These are phyloP conservation scores for Oidiodendron maius DNA, from an alignment of 495 filamentous ascomycete genomes.

Conservation along the genomic window DNA sequence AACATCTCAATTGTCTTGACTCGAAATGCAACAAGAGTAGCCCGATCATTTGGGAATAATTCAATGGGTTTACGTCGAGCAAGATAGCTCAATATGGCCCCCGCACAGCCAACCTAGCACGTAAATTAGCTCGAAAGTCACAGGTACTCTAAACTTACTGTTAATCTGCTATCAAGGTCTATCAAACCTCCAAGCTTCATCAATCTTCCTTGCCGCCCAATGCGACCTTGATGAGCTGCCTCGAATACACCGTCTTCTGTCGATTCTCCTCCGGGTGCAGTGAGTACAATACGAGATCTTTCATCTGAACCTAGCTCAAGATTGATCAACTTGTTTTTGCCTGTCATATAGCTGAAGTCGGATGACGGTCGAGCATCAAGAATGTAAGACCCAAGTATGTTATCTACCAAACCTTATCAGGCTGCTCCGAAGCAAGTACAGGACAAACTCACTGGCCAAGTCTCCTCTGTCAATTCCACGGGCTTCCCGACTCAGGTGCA, in stretches of 20 bases:
- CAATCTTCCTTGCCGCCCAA: constrained; percentile 54
- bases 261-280: constrained; percentile 48
- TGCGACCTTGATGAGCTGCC: background rate
- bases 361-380: constrained; percentile 64
- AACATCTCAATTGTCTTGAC: constrained; percentile 73
- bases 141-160: constrained; percentile 31
- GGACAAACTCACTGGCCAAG: constrained; percentile 22
- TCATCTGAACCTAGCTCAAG: constrained; percentile 43
- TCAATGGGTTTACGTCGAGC: constrained; percentile 61
- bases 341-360: constrained; percentile 73
- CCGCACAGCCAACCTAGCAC: constrained; percentile 60
- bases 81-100: constrained; percentile 76
- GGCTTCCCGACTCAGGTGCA: constrained; percentile 36
- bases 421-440: background rate
- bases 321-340: constrained; percentile 59
- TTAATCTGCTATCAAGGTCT: constrained; percentile 69
- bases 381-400: constrained; percentile 51
- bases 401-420: constrained; percentile 19
- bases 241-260: background rate
- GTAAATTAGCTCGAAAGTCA: background rate
- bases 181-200: constrained; percentile 68
- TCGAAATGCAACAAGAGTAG: constrained; percentile 43
- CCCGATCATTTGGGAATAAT: constrained; percentile 49
- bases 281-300: constrained; percentile 49
- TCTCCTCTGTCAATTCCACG: constrained; percentile 30